phyloP scores from a whole-genome alignment of 805 yeast genomes.

The Yarrowia alimentaria region DNA sequence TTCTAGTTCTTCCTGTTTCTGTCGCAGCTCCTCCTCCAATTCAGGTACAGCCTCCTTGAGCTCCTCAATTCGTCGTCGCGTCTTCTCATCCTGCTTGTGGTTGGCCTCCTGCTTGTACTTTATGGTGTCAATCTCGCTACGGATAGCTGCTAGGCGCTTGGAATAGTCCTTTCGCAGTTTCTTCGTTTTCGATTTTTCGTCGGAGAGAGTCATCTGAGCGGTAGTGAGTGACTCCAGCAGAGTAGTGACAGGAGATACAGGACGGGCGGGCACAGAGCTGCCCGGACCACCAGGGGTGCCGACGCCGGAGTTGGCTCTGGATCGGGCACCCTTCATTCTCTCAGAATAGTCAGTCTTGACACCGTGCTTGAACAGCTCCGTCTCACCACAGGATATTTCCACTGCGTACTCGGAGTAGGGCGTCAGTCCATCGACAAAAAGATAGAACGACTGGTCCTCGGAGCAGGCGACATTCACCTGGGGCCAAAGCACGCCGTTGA shows the following conservation, averaged over 20 bases:
- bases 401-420: conserved; percentile 65
- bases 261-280: conserved; percentile 36
- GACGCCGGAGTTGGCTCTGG: conserved; percentile 9
- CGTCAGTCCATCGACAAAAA: conserved; percentile 63
- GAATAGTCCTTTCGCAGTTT: conserved; percentile 57
- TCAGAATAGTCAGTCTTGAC: conserved; percentile 55
- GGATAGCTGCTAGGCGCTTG: conserved; percentile 51
- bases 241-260: conserved; percentile 60
- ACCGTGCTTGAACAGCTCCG: conserved; percentile 31
- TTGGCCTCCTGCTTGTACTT: conserved; percentile 49
- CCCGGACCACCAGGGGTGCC: conserved; percentile 16
- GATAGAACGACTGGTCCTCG: conserved; percentile 29
- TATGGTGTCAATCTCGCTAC: conserved; percentile 56
- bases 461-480: conserved; percentile 50
- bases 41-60: conserved; percentile 39
- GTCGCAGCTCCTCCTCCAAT: conserved; percentile 28
- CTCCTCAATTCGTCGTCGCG: conserved; percentile 51
- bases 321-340: conserved; percentile 38
- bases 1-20: conserved; percentile 29
- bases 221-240: conserved; percentile 64
- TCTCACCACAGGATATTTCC: conserved; percentile 43
- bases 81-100: conserved; percentile 57
- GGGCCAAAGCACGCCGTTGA: conserved; percentile 69
- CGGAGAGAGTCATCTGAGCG: conserved; percentile 56
- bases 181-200: conserved; percentile 58